Evolutionary conservation across 2,329 filamentous ascomycete genomes (phyloP), one percentile per base, ranked within the genome.

Genomic region (Penicillium glabrum): DNA sequence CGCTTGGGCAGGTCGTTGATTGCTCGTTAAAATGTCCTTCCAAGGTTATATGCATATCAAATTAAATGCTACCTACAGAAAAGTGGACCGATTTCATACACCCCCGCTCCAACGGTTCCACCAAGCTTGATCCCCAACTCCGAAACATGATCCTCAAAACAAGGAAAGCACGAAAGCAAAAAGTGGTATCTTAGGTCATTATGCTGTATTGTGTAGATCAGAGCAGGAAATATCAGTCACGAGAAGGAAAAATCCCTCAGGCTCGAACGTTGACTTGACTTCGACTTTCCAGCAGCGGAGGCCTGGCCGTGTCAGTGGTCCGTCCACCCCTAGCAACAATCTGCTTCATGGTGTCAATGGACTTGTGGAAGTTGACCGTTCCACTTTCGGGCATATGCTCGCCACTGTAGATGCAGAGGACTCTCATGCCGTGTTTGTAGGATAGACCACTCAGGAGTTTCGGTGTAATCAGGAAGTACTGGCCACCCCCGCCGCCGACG

Each of bases 381-480:
- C 58, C 58, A 44, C 77, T 71, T 7, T 68, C 58, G 10, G 78
- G 77, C 74, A 81, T 77, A 58, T 79, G 74, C 60, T 96, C 91
- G 47, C 95, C 95, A 71, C 89, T 95, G 58, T 92, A 91, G 72
- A 99, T 98, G 72, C 92, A 96, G 65, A 97, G 84, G 33, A 98
- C 87, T 68, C 88, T 91, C 93, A 99, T 99, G 63, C 92, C 89
- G 53, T 84, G 82, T 72, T 96, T 90, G 73, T 97, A 99, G 64
- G 87, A 86, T 57, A 99, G 79, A 11, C 89, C 90, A 5, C 87
- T 89, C 58, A 99, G 85, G 59, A 99, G 81, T 78, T 99, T 99
- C 5, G 95, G 95, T 44, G 95, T 99, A 78, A 99, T 96, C 61
- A 99, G 86, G 79, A 99, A 99, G 78, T 99, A 99, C 77, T 88